Base-by-base conservation (phyloP, 805 yeast species). In the Candida parachauliodes region DNA sequence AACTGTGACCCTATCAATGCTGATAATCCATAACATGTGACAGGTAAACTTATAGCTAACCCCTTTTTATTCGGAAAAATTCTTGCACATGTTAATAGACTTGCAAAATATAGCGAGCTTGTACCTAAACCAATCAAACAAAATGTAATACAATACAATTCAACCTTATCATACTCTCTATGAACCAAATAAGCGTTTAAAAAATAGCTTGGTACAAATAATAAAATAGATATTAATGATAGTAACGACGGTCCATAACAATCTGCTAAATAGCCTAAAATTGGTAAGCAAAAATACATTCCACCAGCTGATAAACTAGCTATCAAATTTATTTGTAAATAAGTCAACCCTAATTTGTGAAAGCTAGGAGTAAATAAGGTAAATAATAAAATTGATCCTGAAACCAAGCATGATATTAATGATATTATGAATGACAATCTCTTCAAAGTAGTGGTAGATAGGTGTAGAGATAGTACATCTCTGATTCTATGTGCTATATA, bases 11-110 rank as follows among this genome's bases (percentile, higher is more conserved):
- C 83, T 33, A 89, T 59, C 39, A 93, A 65, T 2, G 95, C 76
- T 4, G 95, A 83, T 21, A 88, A 52, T 1, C 98, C 98, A 57
- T 83, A 89, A 45, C 83, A 83, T 0, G 95, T 77, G 2, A 91
- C 89, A 0, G 98, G 98, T 31, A 84, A 72, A 37, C 94, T 83
- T 30, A 91, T 87, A 22, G 95, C 84, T 39, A 91, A 59, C 2
- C 95, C 83, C 42, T 87, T 85, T 33, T 72, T 70, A 27, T 76
- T 66, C 0, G 95, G 94, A 52, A 79, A 85, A n/a, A 88, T 74
- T 50, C 84, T 80, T 2, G 96, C 94, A 62, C 96, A 87, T 1
- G 94, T 83, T 21, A 84, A 59, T 44, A 84, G 61, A 32, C 86
- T 76, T 44, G 83, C 74, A 51, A 84, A 83, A 59, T 81, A 84